Base-by-base conservation (phyloP, 768 basidiomycete species). In the Leccinum variicolor region DNA sequence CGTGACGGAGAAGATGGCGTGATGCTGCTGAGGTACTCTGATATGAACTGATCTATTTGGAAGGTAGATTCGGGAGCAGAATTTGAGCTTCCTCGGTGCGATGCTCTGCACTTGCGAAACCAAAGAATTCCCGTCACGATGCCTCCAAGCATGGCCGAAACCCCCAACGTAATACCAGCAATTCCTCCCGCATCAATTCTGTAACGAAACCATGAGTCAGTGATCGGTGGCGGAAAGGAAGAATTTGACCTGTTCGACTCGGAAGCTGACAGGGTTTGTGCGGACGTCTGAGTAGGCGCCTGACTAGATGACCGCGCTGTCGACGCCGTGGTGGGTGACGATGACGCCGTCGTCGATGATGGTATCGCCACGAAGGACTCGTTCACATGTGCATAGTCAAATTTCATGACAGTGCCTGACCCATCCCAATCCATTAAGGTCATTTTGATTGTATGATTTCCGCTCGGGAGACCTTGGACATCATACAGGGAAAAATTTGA, bases 261-360 rank as follows among this genome's bases (percentile, higher is more conserved):
- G n/a, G n/a, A 58, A 17, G 25, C 5, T 6, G 59, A 47, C 13
- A 6, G 13, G 15, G 13, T 56, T 11, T 13, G 48, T 0, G 29
- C 0, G 5, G 55, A 13, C 5, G 56, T 41, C 15, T 52, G 60
- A 9, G 39, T 55, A 0, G 60, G 15, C 3, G 54, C 33, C 36
- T 51, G 52, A 5, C 53, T 54, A 5, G 56, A 28, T 8, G 45
- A 3, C 34, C 41, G 57, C n/a, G 94, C 93, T 31, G 98, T 98
- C 66, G 97, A 98, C n/a, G 59, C 50, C 8, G 53, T 5, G 4
- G 33, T 23, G 6, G 62, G n/a, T 17, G 53, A 28, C 1, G 52
- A 19, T 15, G 63, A 34, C 2, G 59, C 48, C 34, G 62, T 59
- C 5, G 56, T 54, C 9, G 25, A 8, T 5, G 57, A 52, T 17